Evolutionary conservation across 495 filamentous ascomycete species (phyloP), one percentile per base, ranked within the genome.

Genomic region (Mycothermus thermophilus): DNA sequence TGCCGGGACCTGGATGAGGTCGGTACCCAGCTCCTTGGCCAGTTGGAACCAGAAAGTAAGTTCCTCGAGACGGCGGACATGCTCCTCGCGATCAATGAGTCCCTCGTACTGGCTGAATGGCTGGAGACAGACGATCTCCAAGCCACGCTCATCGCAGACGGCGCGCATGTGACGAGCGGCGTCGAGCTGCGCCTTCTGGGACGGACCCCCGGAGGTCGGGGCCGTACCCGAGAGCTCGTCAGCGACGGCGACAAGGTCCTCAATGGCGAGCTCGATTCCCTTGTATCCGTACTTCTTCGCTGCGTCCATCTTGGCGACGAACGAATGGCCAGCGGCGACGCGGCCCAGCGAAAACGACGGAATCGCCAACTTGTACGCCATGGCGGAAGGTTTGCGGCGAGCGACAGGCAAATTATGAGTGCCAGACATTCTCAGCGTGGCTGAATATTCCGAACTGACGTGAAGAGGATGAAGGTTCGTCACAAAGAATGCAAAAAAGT

Each of bases 81-180:
- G 76, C 33, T 72, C 64, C 5, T 55, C 41, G 8, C 77, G 69
- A 60, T 85, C 77, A 8, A 75, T 28, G 1, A 86, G 65, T 3
- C 81, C 82, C 45, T 85, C 80, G 59, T 82, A 85, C 58, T 83
- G 75, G 58, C 70, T 68, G 56, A 87, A 85, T 8, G 82, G 82
- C 52, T 88, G 80, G 2, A 88, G 64, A 37, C 77, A 77, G 44
- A 87, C 59, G 40, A 86, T 75, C 25, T 54, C 54, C 35, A 88
- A 62, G 13, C 54, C 50, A 27, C 76, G 65, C 1, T 62, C 62
- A 27, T 68, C 55, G 53, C 79, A 83, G 21, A 80, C 58, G 0
- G 46, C 40, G 8, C 57, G 57, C 21, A 80, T 67, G 22, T 65
- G 51, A 1, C 54, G 49, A 18, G 80, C 79, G 4, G 82, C 81